phyloP scores from a whole-genome alignment of 371 early-diverging fungal genomes.

The Syncephalastrum monosporum region DNA sequence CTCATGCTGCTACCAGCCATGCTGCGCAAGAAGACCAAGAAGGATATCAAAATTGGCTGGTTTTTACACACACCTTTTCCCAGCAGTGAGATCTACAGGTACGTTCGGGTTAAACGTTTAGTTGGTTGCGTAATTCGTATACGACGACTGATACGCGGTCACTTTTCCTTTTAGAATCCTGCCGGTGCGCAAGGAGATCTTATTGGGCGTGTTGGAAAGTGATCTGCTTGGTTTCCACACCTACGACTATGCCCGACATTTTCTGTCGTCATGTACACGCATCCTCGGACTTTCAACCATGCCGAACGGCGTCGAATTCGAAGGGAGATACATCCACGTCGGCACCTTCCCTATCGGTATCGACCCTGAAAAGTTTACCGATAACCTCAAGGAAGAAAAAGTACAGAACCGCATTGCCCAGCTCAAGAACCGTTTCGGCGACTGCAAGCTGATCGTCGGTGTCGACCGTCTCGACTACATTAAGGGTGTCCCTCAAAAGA shows the following conservation, averaged over 20 bases:
- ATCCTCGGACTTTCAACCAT: constrained; percentile 89
- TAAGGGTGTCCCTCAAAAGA: constrained; percentile 99
- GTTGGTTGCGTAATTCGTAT: neutral
- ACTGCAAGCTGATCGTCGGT: constrained; percentile 92
- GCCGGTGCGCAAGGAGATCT: constrained; percentile 89
- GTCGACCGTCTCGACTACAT: constrained; percentile 99
- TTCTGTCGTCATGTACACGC: constrained; percentile 93
- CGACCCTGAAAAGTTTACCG: constrained; percentile 93
- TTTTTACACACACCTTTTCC: constrained; percentile 99
- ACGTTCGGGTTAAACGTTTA: constrained; percentile 8
- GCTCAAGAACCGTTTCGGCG: constrained; percentile 85
- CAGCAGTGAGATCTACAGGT: constrained; percentile 88
- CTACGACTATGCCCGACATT: constrained; percentile 99
- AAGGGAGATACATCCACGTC: constrained; percentile 86
- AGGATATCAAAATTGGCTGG: constrained; percentile 94
- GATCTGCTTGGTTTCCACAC: constrained; percentile 99
- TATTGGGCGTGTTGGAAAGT: constrained; percentile 86
- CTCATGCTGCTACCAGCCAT: constrained; percentile 95
- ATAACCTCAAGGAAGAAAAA: constrained; percentile 69
- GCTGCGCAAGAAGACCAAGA: constrained; percentile 53
- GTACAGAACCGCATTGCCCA: constrained; percentile 76
- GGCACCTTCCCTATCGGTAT: constrained; percentile 99
- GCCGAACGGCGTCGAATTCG: constrained; percentile 92
- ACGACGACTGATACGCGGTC: neutral
- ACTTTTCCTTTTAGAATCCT: constrained; percentile 55